Percentiles rank a stretch among this genome's conserved stretches.
Conservation (phyloP, 2,329 filamentous ascomycete species). For the Magnaporthiopsis poae region DNA sequence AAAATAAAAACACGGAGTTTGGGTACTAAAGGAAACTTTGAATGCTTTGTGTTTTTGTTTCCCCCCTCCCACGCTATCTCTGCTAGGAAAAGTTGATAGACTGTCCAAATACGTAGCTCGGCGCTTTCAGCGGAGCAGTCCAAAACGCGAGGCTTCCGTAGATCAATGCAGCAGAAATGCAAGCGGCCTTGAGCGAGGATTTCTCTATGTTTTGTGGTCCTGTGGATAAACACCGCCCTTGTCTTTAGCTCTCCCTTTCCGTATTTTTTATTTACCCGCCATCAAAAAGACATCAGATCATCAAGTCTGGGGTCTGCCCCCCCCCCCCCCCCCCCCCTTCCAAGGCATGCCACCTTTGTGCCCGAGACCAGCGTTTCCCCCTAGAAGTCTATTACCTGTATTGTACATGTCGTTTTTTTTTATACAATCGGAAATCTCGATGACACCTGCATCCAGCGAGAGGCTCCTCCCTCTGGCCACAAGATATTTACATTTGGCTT, state of each 20-base stretch:
- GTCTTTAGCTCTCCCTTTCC: neutral
- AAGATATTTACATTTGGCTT: slow-evolving; percentile 16
- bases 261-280: neutral
- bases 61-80: neutral
- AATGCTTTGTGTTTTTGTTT: neutral
- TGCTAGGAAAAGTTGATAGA: neutral
- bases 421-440: neutral
- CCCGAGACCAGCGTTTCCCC: neutral
- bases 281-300: neutral
- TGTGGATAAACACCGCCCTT: neutral
- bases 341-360: neutral
- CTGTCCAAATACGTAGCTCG: neutral
- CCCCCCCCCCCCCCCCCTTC: no score
- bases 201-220: neutral
- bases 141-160: neutral
- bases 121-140: neutral
- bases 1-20: neutral
- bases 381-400: neutral
- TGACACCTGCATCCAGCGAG: neutral
- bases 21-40: neutral
- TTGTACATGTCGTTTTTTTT: slow-evolving; percentile 2
- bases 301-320: neutral
- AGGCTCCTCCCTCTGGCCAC: neutral
- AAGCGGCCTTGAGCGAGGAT: neutral
- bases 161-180: neutral